phyloP scores from a whole-genome alignment of 1,284 basidiomycete species.

The Inonotus obliquus region DNA sequence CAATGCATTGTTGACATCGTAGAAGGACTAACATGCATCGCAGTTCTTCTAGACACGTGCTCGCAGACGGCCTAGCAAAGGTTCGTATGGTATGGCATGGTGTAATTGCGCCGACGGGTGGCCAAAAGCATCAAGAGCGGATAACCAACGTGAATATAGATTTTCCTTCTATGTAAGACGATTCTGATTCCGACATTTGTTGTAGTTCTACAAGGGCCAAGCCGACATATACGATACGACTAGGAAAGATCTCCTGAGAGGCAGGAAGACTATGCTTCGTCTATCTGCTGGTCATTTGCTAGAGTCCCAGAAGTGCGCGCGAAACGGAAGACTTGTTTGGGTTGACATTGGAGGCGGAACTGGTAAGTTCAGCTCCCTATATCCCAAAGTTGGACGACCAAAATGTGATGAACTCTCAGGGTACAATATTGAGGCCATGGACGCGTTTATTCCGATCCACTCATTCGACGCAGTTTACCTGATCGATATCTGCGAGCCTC shows the following conservation, averaged over 20 bases:
- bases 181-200: neutral
- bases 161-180: no score
- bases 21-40: neutral
- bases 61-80: neutral
- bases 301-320: constrained; percentile 38
- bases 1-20: neutral
- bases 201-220: constrained; percentile 62
- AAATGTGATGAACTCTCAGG: constrained; percentile 32
- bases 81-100: constrained; percentile 45
- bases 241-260: constrained; percentile 55
- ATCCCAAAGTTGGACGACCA: neutral
- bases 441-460: constrained; percentile 60
- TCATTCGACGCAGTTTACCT: constrained; percentile 73
- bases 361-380: constrained; percentile 34
- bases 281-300: constrained; percentile 67
- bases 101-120: constrained; percentile 38
- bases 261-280: constrained; percentile 65
- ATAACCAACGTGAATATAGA: constrained; percentile 38
- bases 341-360: constrained; percentile 83
- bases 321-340: constrained; percentile 61
- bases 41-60: neutral
- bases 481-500: constrained; percentile 71
- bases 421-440: constrained; percentile 82
- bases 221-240: constrained; percentile 70
- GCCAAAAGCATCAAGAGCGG: constrained; percentile 36